These are phyloP conservation scores for Lentinula lateritia DNA, from an alignment of 768 basidiomycete species.

Conservation along the genomic window DNA sequence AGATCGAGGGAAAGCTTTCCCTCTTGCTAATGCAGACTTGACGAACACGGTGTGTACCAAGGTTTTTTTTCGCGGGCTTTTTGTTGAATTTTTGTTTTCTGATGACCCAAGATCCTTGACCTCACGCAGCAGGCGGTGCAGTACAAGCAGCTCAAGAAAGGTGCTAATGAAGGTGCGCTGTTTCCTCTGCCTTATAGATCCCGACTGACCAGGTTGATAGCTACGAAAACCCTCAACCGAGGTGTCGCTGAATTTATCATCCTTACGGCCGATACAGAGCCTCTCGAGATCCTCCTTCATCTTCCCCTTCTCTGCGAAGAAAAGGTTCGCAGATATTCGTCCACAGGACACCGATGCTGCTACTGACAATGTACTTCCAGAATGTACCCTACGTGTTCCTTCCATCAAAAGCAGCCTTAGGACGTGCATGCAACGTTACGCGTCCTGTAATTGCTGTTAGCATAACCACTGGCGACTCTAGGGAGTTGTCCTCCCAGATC, in stretches of 20 bases:
- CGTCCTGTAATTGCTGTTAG: slow-evolving; percentile 93
- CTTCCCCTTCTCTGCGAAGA: slow-evolving; percentile 97
- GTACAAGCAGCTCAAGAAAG: slow-evolving; percentile 98
- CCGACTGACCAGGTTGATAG: slow-evolving; percentile 28
- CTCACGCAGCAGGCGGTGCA: slow-evolving; percentile 93
- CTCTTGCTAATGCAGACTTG: slow-evolving; percentile 76
- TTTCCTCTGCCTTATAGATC: background rate
- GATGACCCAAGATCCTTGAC: slow-evolving; percentile 72
- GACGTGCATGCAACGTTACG: slow-evolving; percentile 93
- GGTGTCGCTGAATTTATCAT: slow-evolving; percentile 98
- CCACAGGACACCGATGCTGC: background rate
- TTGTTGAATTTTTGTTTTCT: background rate
- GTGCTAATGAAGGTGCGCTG: slow-evolving; percentile 88
- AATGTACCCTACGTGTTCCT: slow-evolving; percentile 97
- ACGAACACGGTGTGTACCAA: slow-evolving; percentile 74
- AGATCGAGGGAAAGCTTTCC: slow-evolving; percentile 78
- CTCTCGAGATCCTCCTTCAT: slow-evolving; percentile 95
- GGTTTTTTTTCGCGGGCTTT: slow-evolving; percentile 3
- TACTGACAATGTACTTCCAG: slow-evolving; percentile 29
- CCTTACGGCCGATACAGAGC: slow-evolving; percentile 94
- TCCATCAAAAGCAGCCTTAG: slow-evolving; percentile 91
- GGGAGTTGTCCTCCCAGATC: slow-evolving; percentile 88
- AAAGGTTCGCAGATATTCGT: slow-evolving; percentile 54
- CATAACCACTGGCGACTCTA: slow-evolving; percentile 93
- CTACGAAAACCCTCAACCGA: slow-evolving; percentile 97